Evolutionary conservation across 257 asterid species (phyloP).

Genomic region (Plantago major): DNA sequence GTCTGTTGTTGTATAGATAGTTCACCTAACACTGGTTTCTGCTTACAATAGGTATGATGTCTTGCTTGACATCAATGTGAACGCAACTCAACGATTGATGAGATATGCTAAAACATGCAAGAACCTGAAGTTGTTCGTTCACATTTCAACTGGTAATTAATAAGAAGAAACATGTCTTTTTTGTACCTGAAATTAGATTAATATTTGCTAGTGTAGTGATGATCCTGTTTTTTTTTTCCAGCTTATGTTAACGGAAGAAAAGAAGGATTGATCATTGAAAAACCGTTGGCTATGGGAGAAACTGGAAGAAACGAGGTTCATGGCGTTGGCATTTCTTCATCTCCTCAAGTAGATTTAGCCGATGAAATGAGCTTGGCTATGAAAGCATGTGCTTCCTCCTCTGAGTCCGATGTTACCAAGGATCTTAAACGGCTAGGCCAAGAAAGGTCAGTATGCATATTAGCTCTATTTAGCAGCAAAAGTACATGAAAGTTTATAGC

Average conservation of each 20-base stretch:
- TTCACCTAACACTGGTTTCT: no score
- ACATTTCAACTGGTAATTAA: constrained; percentile 37
- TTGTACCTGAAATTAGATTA: background rate
- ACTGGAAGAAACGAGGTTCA: constrained; percentile 22
- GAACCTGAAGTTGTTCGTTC: constrained; percentile 35
- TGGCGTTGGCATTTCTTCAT: background rate
- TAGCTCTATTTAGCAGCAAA: no score
- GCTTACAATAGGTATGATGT: constrained; percentile 34
- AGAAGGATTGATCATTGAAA: constrained; percentile 34
- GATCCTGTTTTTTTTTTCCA: constrained; percentile 1
- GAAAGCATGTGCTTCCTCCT: constrained; percentile 14
- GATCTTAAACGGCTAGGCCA: constrained; percentile 16
- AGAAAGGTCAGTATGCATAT: constrained; percentile 23
- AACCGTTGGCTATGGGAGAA: constrained; percentile 33
- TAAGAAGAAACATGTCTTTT: background rate
- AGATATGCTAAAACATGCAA: constrained; percentile 51
- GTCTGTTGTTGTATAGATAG: no score
- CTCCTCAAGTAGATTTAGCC: constrained; percentile 18
- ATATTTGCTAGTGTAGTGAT: background rate
- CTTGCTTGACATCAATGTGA: constrained; percentile 34
- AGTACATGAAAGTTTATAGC: no score
- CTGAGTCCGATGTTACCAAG: background rate
- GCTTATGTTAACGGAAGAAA: constrained; percentile 35
- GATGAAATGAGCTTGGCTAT: constrained; percentile 27
- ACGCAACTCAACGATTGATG: constrained; percentile 41